Percentiles rank a stretch among this genome's conserved stretches.
Conservation (phyloP, 1,284 basidiomycete genomes). For the Ustilago esculenta region DNA sequence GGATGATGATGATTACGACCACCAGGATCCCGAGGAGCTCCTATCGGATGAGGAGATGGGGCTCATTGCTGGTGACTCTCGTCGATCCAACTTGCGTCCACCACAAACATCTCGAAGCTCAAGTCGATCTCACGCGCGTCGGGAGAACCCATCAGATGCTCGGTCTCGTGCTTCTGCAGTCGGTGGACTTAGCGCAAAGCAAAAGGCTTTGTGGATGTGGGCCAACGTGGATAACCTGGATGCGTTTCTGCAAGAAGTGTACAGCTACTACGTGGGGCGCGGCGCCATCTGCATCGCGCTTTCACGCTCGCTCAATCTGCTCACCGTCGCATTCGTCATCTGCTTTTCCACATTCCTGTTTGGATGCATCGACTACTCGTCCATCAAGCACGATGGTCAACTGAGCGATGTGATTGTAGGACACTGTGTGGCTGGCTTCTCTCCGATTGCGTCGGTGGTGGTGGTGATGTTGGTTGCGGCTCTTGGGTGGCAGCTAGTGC, state of each 20-base stretch:
- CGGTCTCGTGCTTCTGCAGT: constrained; percentile 33
- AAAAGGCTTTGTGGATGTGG: constrained; percentile 91
- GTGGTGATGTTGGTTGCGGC: constrained; percentile 76
- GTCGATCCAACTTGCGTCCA: background rate
- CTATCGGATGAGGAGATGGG: constrained; percentile 43
- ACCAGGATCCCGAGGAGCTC: constrained; percentile 35
- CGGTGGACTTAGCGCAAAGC: constrained; percentile 41
- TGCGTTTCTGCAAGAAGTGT: constrained; percentile 91
- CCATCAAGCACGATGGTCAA: constrained; percentile 69
- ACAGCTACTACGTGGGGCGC: constrained; percentile 94
- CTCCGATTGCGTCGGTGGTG: constrained; percentile 75
- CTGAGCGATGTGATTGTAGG: constrained; percentile 58
- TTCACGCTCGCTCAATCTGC: constrained; percentile 83
- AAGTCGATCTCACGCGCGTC: constrained; percentile 13
- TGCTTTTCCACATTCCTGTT: constrained; percentile 94
- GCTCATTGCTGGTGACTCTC: constrained; percentile 21
- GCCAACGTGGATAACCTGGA: constrained; percentile 97
- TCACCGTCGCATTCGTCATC: constrained; percentile 96
- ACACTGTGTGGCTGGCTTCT: constrained; percentile 76
- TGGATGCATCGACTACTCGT: constrained; percentile 91
- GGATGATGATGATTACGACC: constrained; percentile 25
- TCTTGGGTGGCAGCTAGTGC: constrained; percentile 74
- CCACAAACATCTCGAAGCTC: constrained; percentile 10
- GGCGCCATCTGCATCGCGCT: constrained; percentile 94
- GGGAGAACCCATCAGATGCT: constrained; percentile 14